These are phyloP conservation scores for Tolypocladium album DNA, from an alignment of 2,329 filamentous ascomycete genomes.

Conservation along the genomic window DNA sequence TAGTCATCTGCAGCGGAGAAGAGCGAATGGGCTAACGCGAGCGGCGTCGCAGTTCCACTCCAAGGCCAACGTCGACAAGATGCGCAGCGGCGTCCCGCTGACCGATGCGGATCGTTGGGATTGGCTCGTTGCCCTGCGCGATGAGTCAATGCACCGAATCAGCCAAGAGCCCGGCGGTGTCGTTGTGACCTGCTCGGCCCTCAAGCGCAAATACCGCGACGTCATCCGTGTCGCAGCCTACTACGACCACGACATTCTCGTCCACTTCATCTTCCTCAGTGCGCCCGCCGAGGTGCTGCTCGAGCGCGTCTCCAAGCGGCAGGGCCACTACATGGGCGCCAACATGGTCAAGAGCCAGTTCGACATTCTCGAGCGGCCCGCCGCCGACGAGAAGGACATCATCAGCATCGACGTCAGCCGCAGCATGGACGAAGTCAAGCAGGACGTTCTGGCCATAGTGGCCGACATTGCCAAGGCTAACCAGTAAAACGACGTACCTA, in stretches of 20 bases:
- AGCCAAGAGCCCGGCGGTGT: constrained; percentile 56
- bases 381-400: constrained; percentile 58
- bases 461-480: constrained; percentile 33
- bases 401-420: constrained; percentile 59
- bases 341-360: constrained; percentile 94
- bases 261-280: constrained; percentile 89
- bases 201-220: constrained; percentile 96
- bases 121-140: constrained; percentile 75
- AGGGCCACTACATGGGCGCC: constrained; percentile 92
- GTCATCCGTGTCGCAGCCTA: constrained; percentile 75
- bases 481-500: constrained; percentile 1
- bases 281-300: constrained; percentile 67
- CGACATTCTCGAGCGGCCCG: constrained; percentile 73
- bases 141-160: constrained; percentile 50
- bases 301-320: constrained; percentile 59
- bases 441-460: constrained; percentile 48
- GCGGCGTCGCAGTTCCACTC: constrained; percentile 53
- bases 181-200: constrained; percentile 90
- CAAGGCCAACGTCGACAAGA: constrained; percentile 76
- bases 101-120: constrained; percentile 95
- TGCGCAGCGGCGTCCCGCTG: constrained; percentile 72
- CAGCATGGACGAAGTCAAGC: constrained; percentile 47
- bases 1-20: background rate
- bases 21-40: background rate
- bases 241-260: constrained; percentile 58